Percentiles rank a stretch among this genome's conserved stretches.
These are phyloP conservation scores for Lathyrus sativus DNA, from an alignment of 306 rosid genomes.

Conservation along the genomic window DNA sequence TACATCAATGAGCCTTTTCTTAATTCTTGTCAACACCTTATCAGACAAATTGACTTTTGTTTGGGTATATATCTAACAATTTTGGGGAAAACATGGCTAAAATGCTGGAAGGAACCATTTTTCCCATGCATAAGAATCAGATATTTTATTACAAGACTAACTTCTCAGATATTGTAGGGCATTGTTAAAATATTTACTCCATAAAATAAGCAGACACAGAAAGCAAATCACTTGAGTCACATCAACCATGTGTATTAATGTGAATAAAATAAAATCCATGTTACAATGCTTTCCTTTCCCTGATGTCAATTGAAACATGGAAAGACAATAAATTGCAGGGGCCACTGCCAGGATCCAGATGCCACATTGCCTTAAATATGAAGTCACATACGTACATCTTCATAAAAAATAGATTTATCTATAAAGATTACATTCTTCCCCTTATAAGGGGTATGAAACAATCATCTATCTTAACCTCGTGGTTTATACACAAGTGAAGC, in stretches of 20 bases:
- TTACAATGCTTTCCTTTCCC: conserved; percentile 30
- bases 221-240: not conserved
- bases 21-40: not conserved
- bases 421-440: conserved; percentile 51
- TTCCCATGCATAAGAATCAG: too few relatives aligned
- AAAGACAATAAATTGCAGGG: conserved; percentile 16
- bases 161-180: too few relatives aligned
- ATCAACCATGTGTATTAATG: conserved; percentile 8
- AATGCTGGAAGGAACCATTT: too few relatives aligned
- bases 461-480: conserved; percentile 44
- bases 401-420: conserved; percentile 49
- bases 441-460: conserved; percentile 51
- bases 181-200: not conserved
- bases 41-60: not conserved
- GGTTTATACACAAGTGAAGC: conserved; percentile 51
- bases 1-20: not conserved
- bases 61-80: not conserved
- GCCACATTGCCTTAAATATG: conserved; percentile 30
- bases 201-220: not conserved
- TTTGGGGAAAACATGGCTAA: too few relatives aligned
- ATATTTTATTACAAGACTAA: too few relatives aligned
- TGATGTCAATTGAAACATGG: conserved; percentile 9
- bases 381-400: conserved; percentile 45
- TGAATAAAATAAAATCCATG: conserved; percentile 6
- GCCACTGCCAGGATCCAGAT: conserved; percentile 20